A percentile compares a stretch with the other conserved stretches of the same genome.
phyloP scores from a whole-genome alignment of 805 yeast genomes.

The Candida lessepsii region DNA sequence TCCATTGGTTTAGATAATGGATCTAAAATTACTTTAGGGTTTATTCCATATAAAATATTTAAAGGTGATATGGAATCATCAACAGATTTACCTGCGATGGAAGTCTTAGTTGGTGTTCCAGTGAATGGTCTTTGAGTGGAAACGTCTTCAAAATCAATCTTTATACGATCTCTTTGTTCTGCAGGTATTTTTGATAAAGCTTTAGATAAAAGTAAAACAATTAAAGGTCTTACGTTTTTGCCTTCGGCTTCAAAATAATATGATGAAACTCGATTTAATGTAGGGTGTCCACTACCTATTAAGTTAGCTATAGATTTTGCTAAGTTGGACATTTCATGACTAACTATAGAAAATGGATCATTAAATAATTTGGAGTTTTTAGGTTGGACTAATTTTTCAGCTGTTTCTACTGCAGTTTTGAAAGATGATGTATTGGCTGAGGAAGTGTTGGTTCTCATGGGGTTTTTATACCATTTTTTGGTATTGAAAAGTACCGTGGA shows the following conservation, averaged over 20 bases:
- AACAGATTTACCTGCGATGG: constrained; percentile 59
- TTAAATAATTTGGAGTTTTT: constrained; percentile 43
- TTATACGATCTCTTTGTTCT: constrained; percentile 60
- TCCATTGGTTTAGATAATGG: constrained; percentile 83
- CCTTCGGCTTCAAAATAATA: constrained; percentile 97
- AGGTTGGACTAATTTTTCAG: constrained; percentile 74
- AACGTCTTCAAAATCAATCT: constrained; percentile 63
- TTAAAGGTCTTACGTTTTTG: constrained; percentile 88
- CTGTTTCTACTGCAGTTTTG: constrained; percentile 64
- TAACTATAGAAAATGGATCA: constrained; percentile 89
- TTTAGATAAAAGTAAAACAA: constrained; percentile 79
- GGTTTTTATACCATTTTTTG: neutral
- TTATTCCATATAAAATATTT: constrained; percentile 81
- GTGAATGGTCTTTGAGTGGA: constrained; percentile 61
- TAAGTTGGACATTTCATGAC: constrained; percentile 86
- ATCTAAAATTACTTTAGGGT: constrained; percentile 76
- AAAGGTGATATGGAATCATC: constrained; percentile 75
- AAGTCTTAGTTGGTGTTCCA: constrained; percentile 54
- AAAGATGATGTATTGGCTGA: constrained; percentile 19
- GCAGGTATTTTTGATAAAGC: constrained; percentile 76
- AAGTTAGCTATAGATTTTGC: constrained; percentile 84
- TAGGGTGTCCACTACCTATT: constrained; percentile 92
- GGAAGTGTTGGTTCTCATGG: neutral
- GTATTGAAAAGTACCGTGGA: neutral
- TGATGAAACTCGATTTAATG: constrained; percentile 85